These are phyloP conservation scores for Miamiensis avidus DNA, from an alignment of 169 alveolate species.

Conservation along the genomic window DNA sequence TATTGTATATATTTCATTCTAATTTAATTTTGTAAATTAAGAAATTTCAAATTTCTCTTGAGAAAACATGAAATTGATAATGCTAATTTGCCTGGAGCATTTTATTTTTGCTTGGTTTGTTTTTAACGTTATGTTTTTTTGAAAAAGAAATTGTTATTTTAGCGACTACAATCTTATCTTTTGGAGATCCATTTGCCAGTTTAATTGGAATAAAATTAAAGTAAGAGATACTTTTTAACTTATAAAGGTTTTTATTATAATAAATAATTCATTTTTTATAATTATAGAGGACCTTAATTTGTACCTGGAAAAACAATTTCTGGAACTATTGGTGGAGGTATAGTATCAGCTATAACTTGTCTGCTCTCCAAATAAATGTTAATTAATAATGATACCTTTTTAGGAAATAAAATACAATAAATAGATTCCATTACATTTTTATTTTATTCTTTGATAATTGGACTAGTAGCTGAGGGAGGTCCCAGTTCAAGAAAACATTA, in stretches of 20 bases:
- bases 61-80: conserved; percentile 15
- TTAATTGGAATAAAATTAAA: conserved; percentile 8
- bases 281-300: not conserved
- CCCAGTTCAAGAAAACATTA: conserved; percentile 19
- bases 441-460: not conserved
- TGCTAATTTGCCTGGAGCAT: conserved; percentile 6
- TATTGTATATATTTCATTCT: no score
- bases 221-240: not conserved
- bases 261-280: not conserved
- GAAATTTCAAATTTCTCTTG: conserved; percentile 2
- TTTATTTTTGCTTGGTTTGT: conserved; percentile 21
- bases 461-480: conserved; percentile 14
- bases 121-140: conserved; percentile 1
- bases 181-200: conserved; percentile 33
- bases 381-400: not conserved
- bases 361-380: not conserved
- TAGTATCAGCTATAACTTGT: conserved; percentile 1
- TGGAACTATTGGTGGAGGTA: conserved; percentile 20
- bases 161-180: conserved; percentile 4
- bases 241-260: not conserved
- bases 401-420: not conserved
- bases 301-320: conserved; percentile 10
- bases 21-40: not conserved
- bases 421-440: no score
- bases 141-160: conserved; percentile 2